Base-by-base conservation (phyloP, 2,329 filamentous ascomycete genomes). In the Ophiostoma populinum region DNA sequence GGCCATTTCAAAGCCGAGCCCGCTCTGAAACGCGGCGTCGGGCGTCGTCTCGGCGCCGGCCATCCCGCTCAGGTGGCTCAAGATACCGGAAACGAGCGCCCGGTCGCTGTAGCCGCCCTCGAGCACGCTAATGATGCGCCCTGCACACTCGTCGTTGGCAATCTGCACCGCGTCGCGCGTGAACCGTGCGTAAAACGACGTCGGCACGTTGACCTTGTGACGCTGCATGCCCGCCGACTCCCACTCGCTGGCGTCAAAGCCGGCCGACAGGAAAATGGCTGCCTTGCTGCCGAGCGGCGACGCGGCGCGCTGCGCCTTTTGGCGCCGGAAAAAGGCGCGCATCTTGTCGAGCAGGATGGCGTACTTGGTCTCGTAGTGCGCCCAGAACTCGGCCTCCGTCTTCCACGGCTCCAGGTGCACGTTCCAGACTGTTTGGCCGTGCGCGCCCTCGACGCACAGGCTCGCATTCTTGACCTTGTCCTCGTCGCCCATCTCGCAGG, bases 61-160 rank as follows among this genome's bases (percentile, higher is more conserved):
- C 25, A 98, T 65, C 6, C 87, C 90, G 45, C 80, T 82, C 13
- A 98, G 53, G 54, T 98, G 90, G 52, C 86, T 92, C 39, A 94
- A 59, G 3, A 94, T 76, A 29, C 90, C 90, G 22, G 83, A 93
- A 35, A 70, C 78, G 32, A 98, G 59, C 7, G 90, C 90, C 39
- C 86, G 73, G 55, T 98, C 82, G 51, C 86, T 94, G 51, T 98
- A 98, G 1, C 90, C 90, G 21, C 90, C 90, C 55, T 98, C 90
- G 16, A 98, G 65, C 3, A 95, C 85, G 52, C 87, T 95, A 49
- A 98, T 77, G 16, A 95, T 66, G 29, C 90, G 70, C 19, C 70
- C 67, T 2, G 81, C 69, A 2, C 68, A 80, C 46, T 81, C 75
- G 51, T 94, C 85, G 26, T 80, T 68, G 0, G 92, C 80, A 40